Base-by-base conservation (phyloP, 179 eudicot species). In the Kewa caespitosa region DNA sequence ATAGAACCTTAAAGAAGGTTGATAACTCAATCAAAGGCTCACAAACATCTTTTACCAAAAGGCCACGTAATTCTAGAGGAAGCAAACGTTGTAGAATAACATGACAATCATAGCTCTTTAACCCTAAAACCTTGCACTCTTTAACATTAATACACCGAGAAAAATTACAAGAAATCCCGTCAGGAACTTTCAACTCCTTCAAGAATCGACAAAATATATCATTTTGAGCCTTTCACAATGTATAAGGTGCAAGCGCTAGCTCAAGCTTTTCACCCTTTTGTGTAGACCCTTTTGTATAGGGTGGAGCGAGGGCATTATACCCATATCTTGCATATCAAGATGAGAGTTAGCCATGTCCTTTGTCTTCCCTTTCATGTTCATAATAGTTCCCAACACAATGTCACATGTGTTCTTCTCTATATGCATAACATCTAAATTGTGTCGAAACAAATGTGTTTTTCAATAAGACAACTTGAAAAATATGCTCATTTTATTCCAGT, bases 21-120 rank as follows among this genome's bases (percentile, higher is more conserved):
- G 42, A 43, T 27, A 63, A 28, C 22, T 75, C 78, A 65, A 52
- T 38, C 6, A 66, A 9, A 4, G 72, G 62, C 25, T 67, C 71
- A 18, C 20, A 27, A 48, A 75, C 37, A 31, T 75, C 31, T 37
- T 50, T 52, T 0, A 23, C 10, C 1, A 75, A 34, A 42, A 65
- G 36, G 4, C 64, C 78, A 9, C 78, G 62, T n/a, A 66, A 15
- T 3, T 52, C 72, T 48, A 75, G 28, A 1, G 72, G 72, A 38
- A 65, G 65, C 0, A 75, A 30, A 5, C 34, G 30, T 32, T 75
- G 63, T 4, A 52, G 15, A 37, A 69, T 33, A 1, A 69, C 48
- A 48, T 76, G 80, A 25, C 67, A 63, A 14, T 76, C 80, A 69
- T 76, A 74, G 10, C 63, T 76, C n/a, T 69, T 76, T 23, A 76